Conservation (phyloP, 2,329 filamentous ascomycete genomes). For the Zasmidium cellare region DNA sequence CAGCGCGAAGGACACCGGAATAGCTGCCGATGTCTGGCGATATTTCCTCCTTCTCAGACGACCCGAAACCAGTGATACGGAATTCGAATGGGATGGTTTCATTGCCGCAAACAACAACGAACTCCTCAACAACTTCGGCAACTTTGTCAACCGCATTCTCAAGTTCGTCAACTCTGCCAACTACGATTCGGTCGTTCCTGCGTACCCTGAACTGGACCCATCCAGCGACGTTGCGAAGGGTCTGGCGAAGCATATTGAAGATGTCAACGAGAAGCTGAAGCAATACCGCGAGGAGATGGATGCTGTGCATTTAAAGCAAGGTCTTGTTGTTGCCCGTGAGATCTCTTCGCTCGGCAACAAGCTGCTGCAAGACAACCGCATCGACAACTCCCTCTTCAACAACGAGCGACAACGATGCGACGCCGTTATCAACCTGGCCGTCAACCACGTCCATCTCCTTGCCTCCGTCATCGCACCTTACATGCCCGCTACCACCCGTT, state of each 20-base stretch:
- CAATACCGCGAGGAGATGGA: conserved; percentile 70
- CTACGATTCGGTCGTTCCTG: conserved; percentile 67
- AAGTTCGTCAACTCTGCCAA: conserved; percentile 71
- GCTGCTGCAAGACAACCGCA: conserved; percentile 59
- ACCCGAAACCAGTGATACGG: conserved; percentile 81
- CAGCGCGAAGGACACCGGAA: conserved; percentile 81
- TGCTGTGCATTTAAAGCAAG: conserved; percentile 68
- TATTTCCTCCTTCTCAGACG: conserved; percentile 86
- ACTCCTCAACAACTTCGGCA: conserved; percentile 72
- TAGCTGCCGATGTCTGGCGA: conserved; percentile 85
- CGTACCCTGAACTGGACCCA: conserved; percentile 48
- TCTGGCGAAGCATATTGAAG: conserved; percentile 49
- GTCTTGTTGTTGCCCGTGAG: conserved; percentile 64
- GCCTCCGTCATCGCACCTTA: conserved; percentile 79
- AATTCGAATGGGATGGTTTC: conserved; percentile 88
- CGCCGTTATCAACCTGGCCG: conserved; percentile 70
- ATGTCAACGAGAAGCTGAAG: conserved; percentile 66
- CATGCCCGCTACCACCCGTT: conserved; percentile 74
- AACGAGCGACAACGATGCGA: conserved; percentile 61
- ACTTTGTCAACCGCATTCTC: conserved; percentile 58
- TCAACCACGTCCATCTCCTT: conserved; percentile 81
- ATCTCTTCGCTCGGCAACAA: conserved; percentile 64
- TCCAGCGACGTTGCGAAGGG: conserved; percentile 31
- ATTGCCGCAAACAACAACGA: conserved; percentile 86
- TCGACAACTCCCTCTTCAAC: conserved; percentile 63